Evolutionary conservation across 441 rosid species (phyloP).

Genomic region (Mallotus repandus): DNA sequence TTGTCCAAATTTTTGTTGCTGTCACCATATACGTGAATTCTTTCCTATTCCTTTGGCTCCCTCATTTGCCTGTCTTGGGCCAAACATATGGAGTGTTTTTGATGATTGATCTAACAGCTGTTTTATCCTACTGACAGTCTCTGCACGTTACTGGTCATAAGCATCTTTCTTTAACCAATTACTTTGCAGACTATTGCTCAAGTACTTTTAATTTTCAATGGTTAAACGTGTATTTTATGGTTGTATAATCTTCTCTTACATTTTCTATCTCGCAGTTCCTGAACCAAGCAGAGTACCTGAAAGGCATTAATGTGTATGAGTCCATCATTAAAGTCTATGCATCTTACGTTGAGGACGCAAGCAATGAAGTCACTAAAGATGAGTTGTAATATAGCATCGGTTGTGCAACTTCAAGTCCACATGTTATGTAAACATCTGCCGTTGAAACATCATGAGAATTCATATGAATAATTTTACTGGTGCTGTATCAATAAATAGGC

Average conservation of each 20-base stretch:
- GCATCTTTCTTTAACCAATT: neutral
- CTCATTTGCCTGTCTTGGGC: neutral
- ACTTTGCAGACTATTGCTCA: neutral
- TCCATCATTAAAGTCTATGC: constrained; percentile 68
- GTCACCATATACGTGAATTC: neutral
- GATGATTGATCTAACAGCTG: neutral
- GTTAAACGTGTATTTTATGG: neutral
- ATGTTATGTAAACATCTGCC: neutral
- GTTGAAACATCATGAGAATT: neutral
- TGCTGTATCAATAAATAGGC: constrained; percentile 15
- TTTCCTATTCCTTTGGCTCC: neutral
- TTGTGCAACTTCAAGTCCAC: neutral
- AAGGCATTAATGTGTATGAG: constrained; percentile 73
- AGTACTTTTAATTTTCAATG: neutral
- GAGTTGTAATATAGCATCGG: constrained; percentile 24
- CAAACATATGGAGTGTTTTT: neutral
- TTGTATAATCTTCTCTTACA: neutral
- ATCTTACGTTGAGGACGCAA: constrained; percentile 37
- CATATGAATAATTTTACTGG: neutral
- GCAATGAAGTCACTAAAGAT: constrained; percentile 27
- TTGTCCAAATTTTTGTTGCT: neutral
- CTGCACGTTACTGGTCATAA: neutral
- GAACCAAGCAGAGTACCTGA: constrained; percentile 71
- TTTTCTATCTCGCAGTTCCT: constrained; percentile 56
- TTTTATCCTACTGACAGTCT: neutral